Evolutionary conservation across 805 yeast genomes (phyloP).

Genomic region (Middelhovenomyces tepae): DNA sequence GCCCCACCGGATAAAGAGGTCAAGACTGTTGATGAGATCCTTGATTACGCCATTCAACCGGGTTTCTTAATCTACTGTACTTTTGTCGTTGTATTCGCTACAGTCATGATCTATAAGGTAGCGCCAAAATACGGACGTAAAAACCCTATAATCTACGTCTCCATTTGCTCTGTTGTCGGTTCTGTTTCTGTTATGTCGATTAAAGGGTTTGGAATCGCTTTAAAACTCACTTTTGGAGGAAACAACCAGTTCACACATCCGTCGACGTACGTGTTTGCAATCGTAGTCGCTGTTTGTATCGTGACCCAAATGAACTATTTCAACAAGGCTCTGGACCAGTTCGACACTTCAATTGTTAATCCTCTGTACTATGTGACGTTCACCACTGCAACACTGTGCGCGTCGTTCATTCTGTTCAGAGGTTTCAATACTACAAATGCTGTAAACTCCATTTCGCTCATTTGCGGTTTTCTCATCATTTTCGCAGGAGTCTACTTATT

Average conservation of each 20-base stretch:
- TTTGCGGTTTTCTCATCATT: slow-evolving; percentile 79
- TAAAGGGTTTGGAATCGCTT: slow-evolving; percentile 88
- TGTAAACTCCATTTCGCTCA: slow-evolving; percentile 68
- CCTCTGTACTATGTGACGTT: slow-evolving; percentile 87
- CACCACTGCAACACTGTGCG: slow-evolving; percentile 78
- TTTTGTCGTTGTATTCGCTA: slow-evolving; percentile 55
- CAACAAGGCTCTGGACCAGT: slow-evolving; percentile 88
- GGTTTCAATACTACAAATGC: slow-evolving; percentile 81
- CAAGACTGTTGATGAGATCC: slow-evolving; percentile 78
- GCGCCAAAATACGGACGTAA: slow-evolving; percentile 73
- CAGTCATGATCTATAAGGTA: slow-evolving; percentile 72
- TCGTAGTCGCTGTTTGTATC: slow-evolving; percentile 73
- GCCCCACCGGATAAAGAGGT: slow-evolving; percentile 94
- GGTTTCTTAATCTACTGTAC: slow-evolving; percentile 57
- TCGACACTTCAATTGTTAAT: slow-evolving; percentile 85
- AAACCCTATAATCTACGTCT: slow-evolving; percentile 82
- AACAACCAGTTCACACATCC: slow-evolving; percentile 81
- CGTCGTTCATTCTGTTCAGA: slow-evolving; percentile 76
- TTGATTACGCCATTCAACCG: slow-evolving; percentile 70
- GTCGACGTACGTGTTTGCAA: slow-evolving; percentile 72
- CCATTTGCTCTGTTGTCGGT: slow-evolving; percentile 85
- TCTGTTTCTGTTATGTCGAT: slow-evolving; percentile 86
- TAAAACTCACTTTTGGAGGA: slow-evolving; percentile 75
- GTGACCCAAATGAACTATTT: slow-evolving; percentile 88
- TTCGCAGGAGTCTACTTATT: slow-evolving; percentile 80